Conservation (phyloP, 1,139 yeast genomes). For the Debaryomycetaceae sp. region DNA sequence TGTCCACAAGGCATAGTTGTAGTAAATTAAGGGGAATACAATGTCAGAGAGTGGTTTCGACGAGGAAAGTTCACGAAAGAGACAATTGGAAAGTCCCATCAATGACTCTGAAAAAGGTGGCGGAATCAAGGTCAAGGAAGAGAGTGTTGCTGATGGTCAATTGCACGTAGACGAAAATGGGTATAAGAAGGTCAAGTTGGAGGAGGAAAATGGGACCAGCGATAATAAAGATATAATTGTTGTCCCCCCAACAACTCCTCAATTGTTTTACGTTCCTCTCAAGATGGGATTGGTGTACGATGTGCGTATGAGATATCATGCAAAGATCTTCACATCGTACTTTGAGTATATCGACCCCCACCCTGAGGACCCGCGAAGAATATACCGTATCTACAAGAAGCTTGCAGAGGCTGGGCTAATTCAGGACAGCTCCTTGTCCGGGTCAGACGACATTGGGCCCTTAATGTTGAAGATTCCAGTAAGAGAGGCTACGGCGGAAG, state of each 20-base stretch:
- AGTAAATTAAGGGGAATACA: too few relatives aligned
- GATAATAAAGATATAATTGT: constrained; percentile 31
- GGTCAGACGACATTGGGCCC: constrained; percentile 81
- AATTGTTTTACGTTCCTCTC: constrained; percentile 61
- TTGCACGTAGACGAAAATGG: constrained; percentile 1
- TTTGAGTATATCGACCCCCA: constrained; percentile 97
- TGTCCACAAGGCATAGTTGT: too few relatives aligned
- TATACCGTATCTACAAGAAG: constrained; percentile 87
- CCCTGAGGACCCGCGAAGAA: constrained; percentile 97
- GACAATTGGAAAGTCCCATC: background rate
- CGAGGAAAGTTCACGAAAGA: background rate
- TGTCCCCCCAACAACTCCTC: constrained; percentile 55
- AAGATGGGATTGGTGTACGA: constrained; percentile 96
- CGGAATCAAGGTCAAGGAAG: constrained; percentile 1
- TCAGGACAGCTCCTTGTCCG: constrained; percentile 74
- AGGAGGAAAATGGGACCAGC: constrained; percentile 1
- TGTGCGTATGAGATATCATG: constrained; percentile 96
- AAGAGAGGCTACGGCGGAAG: constrained; percentile 84
- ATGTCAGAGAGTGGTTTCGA: background rate
- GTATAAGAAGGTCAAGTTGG: constrained; percentile 7
- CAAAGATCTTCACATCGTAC: constrained; percentile 87
- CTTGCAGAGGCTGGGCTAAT: constrained; percentile 93
- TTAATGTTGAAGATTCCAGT: constrained; percentile 86
- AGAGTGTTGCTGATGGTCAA: constrained; percentile 1
- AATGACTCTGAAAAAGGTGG: background rate